A percentile compares a stretch with the other conserved stretches of the same genome.
These are phyloP conservation scores for Spergularia azorica DNA, from an alignment of 179 eudicot genomes.

Conservation along the genomic window DNA sequence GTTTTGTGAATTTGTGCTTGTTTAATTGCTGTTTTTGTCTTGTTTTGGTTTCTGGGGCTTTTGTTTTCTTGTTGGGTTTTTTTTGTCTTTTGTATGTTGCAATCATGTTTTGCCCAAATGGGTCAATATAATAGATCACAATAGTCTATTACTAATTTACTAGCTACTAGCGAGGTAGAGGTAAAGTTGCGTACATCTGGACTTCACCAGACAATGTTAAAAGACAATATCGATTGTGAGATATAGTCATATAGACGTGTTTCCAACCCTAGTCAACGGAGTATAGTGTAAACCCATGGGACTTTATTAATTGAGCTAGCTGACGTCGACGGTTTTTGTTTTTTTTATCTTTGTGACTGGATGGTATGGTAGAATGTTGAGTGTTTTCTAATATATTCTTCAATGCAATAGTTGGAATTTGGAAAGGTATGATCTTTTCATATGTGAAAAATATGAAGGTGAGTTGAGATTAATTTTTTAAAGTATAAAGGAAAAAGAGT, in stretches of 20 bases:
- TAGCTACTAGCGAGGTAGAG: not conserved
- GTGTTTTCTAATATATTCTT: not conserved
- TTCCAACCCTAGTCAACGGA: not conserved
- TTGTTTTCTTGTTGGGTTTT: not conserved
- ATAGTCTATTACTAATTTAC: not conserved
- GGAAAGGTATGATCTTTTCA: slow-evolving; percentile 9
- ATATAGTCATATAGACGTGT: not conserved
- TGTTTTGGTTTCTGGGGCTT: not conserved
- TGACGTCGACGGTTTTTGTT: too few relatives aligned
- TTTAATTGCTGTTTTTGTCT: slow-evolving; percentile 1
- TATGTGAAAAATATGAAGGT: not conserved
- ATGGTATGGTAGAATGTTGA: not conserved
- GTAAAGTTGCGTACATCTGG: not conserved
- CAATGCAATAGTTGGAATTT: slow-evolving; percentile 3
- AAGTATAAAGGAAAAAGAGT: not conserved
- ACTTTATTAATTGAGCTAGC: too few relatives aligned
- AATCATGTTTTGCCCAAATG: not conserved
- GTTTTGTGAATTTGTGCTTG: not conserved
- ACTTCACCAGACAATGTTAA: not conserved
- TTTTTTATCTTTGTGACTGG: not conserved
- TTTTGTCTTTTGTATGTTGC: not conserved
- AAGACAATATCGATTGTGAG: not conserved
- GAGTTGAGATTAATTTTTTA: not conserved
- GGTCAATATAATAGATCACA: not conserved
- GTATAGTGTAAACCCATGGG: not conserved